Evolutionary conservation across 2,329 filamentous ascomycete species (phyloP).

Genomic region (Scytalidium lignicola): DNA sequence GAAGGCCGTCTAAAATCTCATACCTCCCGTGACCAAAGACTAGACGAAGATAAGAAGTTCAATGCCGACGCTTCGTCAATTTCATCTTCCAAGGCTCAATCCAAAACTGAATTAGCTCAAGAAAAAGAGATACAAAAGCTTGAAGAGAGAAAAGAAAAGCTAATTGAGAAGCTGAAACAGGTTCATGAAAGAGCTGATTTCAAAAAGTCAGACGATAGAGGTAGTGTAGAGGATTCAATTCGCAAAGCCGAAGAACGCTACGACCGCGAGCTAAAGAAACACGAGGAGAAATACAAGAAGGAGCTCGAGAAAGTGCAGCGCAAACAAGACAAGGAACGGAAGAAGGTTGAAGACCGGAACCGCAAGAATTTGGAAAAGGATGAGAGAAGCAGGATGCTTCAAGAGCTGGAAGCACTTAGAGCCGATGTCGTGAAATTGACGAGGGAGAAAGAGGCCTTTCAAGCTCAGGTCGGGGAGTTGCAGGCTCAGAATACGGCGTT

Average conservation of each 20-base stretch:
- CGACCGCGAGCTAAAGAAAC: conserved; percentile 57
- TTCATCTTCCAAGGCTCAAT: conserved; percentile 32
- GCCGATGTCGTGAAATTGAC: conserved; percentile 51
- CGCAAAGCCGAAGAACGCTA: conserved; percentile 60
- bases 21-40: conserved; percentile 13
- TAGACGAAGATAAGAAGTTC: conserved; percentile 13
- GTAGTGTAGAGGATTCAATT: conserved; percentile 44
- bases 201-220: conserved; percentile 40
- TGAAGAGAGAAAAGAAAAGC: conserved; percentile 52
- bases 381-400: conserved; percentile 41
- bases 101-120: conserved; percentile 32
- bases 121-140: conserved; percentile 64
- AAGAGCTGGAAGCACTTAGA: conserved; percentile 47
- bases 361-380: conserved; percentile 50
- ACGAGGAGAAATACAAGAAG: conserved; percentile 59
- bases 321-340: conserved; percentile 56
- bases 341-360: conserved; percentile 49
- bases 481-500: conserved; percentile 57
- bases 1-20: conserved; percentile 9
- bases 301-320: conserved; percentile 62
- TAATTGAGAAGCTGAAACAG: conserved; percentile 58
- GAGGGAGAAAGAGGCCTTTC: conserved; percentile 51
- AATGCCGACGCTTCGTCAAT: conserved; percentile 25
- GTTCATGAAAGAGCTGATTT: conserved; percentile 40
- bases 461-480: conserved; percentile 49